Evolutionary conservation across 257 asterid genomes (phyloP).

Genomic region (Forsythia viridissima): DNA sequence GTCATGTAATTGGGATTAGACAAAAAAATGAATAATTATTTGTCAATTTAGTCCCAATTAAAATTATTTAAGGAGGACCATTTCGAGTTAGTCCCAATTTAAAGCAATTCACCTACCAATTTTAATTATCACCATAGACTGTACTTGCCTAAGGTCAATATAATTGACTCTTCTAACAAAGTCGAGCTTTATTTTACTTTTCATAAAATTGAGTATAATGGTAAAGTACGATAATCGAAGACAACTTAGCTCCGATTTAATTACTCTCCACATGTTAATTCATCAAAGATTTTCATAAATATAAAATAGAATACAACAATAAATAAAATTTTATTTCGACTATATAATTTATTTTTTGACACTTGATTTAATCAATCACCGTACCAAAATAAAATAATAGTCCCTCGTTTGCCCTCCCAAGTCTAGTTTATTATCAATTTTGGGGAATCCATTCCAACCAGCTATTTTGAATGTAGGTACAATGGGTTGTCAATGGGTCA

Average conservation of each 20-base stretch:
- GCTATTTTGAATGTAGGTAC: slow-evolving; percentile 5
- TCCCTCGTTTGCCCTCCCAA: slow-evolving; percentile 26
- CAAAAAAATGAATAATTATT: no score
- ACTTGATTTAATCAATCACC: slow-evolving; percentile 1
- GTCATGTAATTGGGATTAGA: no score
- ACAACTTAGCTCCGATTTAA: no score
- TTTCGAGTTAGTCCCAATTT: neutral
- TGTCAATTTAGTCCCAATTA: no score
- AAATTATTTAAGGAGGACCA: neutral
- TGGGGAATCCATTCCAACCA: slow-evolving; percentile 38
- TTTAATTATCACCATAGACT: slow-evolving; percentile 12
- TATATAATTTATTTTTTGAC: neutral
- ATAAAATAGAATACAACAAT: neutral
- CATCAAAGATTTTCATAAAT: neutral
- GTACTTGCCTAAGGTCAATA: neutral
- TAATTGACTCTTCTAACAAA: no score
- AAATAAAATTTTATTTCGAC: neutral
- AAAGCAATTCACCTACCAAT: slow-evolving; percentile 32
- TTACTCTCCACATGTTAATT: slow-evolving; percentile 5
- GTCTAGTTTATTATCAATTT: slow-evolving; percentile 22
- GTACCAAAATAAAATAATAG: slow-evolving; percentile 15
- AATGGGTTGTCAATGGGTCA: slow-evolving; percentile 17
- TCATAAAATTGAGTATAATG: no score
- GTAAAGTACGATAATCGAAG: no score
- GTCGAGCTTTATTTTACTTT: no score